Evolutionary conservation across 768 basidiomycete species (phyloP), one percentile per base, ranked within the genome.

Genomic region (Ephemerocybe angulata): DNA sequence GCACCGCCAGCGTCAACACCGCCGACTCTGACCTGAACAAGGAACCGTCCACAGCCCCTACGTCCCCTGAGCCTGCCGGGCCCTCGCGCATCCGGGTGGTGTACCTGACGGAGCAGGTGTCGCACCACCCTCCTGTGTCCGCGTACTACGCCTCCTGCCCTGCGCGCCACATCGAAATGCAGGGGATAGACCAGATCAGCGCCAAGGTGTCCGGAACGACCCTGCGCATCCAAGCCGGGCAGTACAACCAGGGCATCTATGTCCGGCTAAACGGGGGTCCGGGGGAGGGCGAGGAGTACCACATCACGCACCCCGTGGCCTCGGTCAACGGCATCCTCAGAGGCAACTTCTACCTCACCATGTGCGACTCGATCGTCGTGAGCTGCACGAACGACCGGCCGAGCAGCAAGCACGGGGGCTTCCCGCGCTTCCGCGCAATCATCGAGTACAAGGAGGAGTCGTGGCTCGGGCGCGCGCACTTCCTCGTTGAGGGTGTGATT

Each of bases 391-490:
- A 90, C 4, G 85, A 85, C 2, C 81, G 79, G 55, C 76, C 77
- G 13, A 80, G 77, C 31, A 73, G 79, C 58, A 82, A 80, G 64
- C 48, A 50, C 6, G 48, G 48, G 7, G 55, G 49, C n/a, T 38
- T 51, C 30, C 50, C 55, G 25, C 40, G 49, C 11, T 84, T 90
- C 62, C 79, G 95, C 56, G 79, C 93, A 3, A 79, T 98, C 60
- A 83, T 97, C 54, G 92, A 95, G 63, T 98, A 96, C 74, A 94
- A 93, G 72, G 97, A 99, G 66, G 95, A 99, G 90, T 90, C 90
- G 2, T 98, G 95, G 95, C 78, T 97, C 42, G 93, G 94, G 50
- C 84, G 79, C 57, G 87, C 95, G 4, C 88, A 89, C 58, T 96
- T 88, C 76, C 72, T 87, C 41, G 58, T 90, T 4, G 94, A 94